Evolutionary conservation across 345 rosid species (phyloP), one percentile per base, ranked within the genome.

Genomic region (Ailanthus altissimus): DNA sequence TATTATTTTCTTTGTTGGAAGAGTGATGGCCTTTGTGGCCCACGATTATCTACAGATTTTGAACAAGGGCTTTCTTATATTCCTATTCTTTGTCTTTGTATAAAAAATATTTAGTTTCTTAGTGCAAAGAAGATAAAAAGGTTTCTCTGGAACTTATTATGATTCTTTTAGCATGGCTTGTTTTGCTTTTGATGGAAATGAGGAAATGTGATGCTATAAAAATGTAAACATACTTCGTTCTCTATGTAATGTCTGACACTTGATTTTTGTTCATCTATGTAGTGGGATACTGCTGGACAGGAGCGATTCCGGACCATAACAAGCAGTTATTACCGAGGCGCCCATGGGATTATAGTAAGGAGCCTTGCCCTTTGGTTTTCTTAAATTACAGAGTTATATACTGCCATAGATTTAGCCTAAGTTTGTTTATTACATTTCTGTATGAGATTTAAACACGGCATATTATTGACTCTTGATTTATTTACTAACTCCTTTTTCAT

Each of bases 221-320:
- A 58, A 23, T 58, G 62, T 5, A 38, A 46, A 68, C 40, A 38
- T 56, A 28, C 18, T 20, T 66, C 14, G 14, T 28, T 10, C 8
- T 9, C 20, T 1, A 32, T 6, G 16, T 14, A 15, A 4, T 23
- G 38, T 46, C 67, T 77, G 36, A 77, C 53, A 16, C 15, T 18
- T 60, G 49, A 28, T 69, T 47, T 2, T 49, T 78, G 38, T 47
- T 78, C 51, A 13, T 70, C 47, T 79, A 62, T 87, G 72, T 64
- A 93, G 96, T 91, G 96, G 97, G 97, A 93, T 82, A 93, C 96
- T 77, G 97, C 96, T 69, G 97, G 97, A 57, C 96, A 93, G 74
- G 97, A 93, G 83, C 91, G 97, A 43, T 93, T 93, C 86, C 84
- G 97, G 84, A 93, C 96, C 43, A 93, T 93, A 83, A 93, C 97